Percentiles rank a stretch among this genome's conserved stretches.
Conservation (phyloP, 371 early-diverging fungal genomes). For the Actinomucor elegans region DNA sequence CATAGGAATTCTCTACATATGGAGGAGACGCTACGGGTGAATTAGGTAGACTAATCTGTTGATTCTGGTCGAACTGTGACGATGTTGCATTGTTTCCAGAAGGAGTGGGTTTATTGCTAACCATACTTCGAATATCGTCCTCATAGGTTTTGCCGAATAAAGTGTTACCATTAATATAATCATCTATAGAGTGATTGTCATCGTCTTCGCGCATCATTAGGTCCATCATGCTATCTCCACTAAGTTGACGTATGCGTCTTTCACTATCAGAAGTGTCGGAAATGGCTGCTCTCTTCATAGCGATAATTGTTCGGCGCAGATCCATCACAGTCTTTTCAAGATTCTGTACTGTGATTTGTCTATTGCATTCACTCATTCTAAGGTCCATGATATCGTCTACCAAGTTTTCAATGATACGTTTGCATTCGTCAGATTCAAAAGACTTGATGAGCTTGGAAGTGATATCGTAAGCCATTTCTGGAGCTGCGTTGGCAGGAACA, state of each 20-base stretch:
- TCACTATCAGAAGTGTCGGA: conserved; percentile 74
- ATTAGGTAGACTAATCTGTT: conserved; percentile 13
- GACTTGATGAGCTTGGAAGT: conserved; percentile 66
- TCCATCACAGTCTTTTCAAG: conserved; percentile 74
- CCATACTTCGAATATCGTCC: conserved; percentile 51
- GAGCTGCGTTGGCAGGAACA: conserved; percentile 52
- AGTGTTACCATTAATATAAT: conserved; percentile 44
- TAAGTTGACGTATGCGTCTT: conserved; percentile 63
- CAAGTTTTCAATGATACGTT: conserved; percentile 67
- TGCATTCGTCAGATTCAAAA: conserved; percentile 68
- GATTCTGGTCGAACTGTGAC: background rate
- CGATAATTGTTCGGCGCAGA: conserved; percentile 68
- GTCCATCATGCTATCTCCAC: background rate
- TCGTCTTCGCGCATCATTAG: conserved; percentile 12
- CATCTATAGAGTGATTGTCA: conserved; percentile 33
- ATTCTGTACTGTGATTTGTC: conserved; percentile 56
- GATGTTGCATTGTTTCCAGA: too few relatives aligned
- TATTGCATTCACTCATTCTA: conserved; percentile 60
- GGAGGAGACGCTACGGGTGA: conserved; percentile 23
- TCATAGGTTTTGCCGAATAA: conserved; percentile 62
- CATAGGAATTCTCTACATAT: background rate
- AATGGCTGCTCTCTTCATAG: conserved; percentile 77
- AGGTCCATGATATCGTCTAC: conserved; percentile 80
- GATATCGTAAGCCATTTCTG: conserved; percentile 59
- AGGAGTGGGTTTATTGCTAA: conserved; percentile 19